Conservation (phyloP, 2,329 filamentous ascomycete species). For the Exophiala xenobiotica region DNA sequence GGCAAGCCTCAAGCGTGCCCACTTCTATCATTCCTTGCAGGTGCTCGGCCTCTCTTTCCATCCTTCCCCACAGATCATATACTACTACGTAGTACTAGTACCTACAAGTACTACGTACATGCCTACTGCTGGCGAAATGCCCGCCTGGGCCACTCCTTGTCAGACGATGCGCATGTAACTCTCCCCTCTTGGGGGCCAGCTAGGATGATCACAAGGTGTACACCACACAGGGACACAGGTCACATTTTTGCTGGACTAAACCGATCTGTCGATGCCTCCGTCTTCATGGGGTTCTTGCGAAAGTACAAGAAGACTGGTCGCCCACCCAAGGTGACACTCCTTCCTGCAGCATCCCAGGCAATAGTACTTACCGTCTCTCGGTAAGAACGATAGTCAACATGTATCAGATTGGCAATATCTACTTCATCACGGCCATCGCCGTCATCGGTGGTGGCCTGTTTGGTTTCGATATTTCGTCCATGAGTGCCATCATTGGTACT, state of each 20-base stretch:
- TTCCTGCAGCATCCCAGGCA: background rate
- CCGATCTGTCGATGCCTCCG: background rate
- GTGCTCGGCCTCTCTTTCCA: background rate
- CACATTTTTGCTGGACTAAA: background rate
- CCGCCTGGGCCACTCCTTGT: background rate
- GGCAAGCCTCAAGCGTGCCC: background rate
- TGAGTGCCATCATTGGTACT: constrained; percentile 50
- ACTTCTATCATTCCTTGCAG: background rate
- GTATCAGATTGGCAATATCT: constrained; percentile 54
- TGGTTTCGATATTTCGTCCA: constrained; percentile 59
- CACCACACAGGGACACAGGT: background rate
- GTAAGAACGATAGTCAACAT: constrained; percentile 13
- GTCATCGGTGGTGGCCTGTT: constrained; percentile 58
- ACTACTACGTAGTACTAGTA: no score
- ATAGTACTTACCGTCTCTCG: background rate
- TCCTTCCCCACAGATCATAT: background rate
- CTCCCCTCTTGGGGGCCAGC: constrained; percentile 5
- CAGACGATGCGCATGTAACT: constrained; percentile 8
- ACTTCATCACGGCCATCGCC: constrained; percentile 58
- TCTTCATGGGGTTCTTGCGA: background rate
- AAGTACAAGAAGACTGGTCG: background rate
- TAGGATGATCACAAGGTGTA: background rate
- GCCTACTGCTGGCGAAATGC: background rate
- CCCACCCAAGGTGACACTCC: background rate
- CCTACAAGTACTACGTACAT: background rate